Conservation (phyloP, 2,329 filamentous ascomycete genomes). For the Diaporthe helianthi region DNA sequence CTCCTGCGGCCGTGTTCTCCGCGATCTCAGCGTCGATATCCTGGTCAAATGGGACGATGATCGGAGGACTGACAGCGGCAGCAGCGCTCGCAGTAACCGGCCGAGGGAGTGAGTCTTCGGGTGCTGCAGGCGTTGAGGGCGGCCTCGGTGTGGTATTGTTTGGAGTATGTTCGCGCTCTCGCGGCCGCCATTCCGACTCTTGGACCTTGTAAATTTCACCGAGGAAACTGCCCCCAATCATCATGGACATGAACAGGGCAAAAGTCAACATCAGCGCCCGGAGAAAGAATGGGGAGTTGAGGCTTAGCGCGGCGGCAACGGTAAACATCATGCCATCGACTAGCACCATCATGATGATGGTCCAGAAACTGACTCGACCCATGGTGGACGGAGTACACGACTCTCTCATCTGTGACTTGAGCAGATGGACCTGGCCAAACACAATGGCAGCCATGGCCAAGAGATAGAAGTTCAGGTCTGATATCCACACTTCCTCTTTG, state of each 20-base stretch:
- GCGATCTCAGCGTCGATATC: slow-evolving; percentile 68
- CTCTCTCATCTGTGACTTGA: slow-evolving; percentile 71
- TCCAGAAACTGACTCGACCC: slow-evolving; percentile 70
- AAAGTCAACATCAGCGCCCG: slow-evolving; percentile 63
- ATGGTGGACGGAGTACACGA: slow-evolving; percentile 72
- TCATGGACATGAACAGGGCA: slow-evolving; percentile 62
- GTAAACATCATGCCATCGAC: slow-evolving; percentile 67
- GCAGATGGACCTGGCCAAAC: slow-evolving; percentile 65
- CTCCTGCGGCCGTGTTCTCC: slow-evolving; percentile 44
- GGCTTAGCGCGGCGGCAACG: slow-evolving; percentile 61
- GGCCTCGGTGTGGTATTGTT: slow-evolving; percentile 38
- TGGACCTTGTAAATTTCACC: slow-evolving; percentile 68
- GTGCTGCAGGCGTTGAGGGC: slow-evolving; percentile 39
- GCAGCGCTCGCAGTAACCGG: slow-evolving; percentile 47
- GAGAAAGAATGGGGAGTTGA: slow-evolving; percentile 63
- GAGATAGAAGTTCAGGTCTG: slow-evolving; percentile 65
- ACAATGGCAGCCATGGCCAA: slow-evolving; percentile 63
- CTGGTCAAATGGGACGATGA: slow-evolving; percentile 70
- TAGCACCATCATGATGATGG: slow-evolving; percentile 66
- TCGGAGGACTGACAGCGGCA: slow-evolving; percentile 48
- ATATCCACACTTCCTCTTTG: slow-evolving; percentile 66
- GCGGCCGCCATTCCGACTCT: slow-evolving; percentile 60
- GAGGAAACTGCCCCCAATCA: slow-evolving; percentile 64
- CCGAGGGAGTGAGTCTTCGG: slow-evolving; percentile 46
- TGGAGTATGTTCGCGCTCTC: slow-evolving; percentile 45